Percentiles rank a stretch among this genome's conserved stretches.
These are phyloP conservation scores for Fusarium citri DNA, from an alignment of 2,329 filamentous ascomycete species.

Conservation along the genomic window DNA sequence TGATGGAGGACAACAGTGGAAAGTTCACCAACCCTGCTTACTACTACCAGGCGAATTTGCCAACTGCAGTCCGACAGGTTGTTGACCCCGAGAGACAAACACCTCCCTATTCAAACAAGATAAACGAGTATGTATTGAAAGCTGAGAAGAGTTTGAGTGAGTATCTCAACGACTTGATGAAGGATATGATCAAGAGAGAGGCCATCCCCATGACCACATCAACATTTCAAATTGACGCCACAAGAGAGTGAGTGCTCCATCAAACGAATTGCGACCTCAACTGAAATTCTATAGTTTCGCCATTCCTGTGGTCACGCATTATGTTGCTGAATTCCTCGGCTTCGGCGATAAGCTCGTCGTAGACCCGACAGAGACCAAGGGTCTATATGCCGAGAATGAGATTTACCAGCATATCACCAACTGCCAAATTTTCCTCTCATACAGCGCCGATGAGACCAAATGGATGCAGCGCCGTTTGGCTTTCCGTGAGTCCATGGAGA, in stretches of 20 bases:
- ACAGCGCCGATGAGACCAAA: slow-evolving; percentile 43
- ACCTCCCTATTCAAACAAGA: not conserved
- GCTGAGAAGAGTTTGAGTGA: not conserved
- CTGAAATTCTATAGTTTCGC: slow-evolving; percentile 22
- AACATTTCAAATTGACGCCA: slow-evolving; percentile 33
- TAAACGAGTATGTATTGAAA: not conserved
- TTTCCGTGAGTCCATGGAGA: slow-evolving; percentile 34
- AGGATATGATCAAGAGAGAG: not conserved
- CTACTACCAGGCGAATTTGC: not conserved
- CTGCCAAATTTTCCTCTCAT: slow-evolving; percentile 41
- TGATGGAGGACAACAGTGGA: not conserved
- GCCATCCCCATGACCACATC: not conserved
- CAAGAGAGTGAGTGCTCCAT: slow-evolving; percentile 16
- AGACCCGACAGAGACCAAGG: not conserved
- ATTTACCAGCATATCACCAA: slow-evolving; percentile 45
- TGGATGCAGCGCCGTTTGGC: slow-evolving; percentile 34
- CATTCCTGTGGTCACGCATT: slow-evolving; percentile 38
- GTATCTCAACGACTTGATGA: not conserved
- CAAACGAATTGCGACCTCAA: rapidly evolving
- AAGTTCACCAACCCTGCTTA: slow-evolving; percentile 9
- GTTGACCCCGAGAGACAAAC: not conserved
- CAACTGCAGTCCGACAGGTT: not conserved
- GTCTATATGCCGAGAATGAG: slow-evolving; percentile 34
- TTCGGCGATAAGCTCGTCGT: slow-evolving; percentile 27
- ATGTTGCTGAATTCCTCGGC: slow-evolving; percentile 41